Base-by-base conservation (phyloP, 345 rosid species). In the Arabidopsis suecica region DNA sequence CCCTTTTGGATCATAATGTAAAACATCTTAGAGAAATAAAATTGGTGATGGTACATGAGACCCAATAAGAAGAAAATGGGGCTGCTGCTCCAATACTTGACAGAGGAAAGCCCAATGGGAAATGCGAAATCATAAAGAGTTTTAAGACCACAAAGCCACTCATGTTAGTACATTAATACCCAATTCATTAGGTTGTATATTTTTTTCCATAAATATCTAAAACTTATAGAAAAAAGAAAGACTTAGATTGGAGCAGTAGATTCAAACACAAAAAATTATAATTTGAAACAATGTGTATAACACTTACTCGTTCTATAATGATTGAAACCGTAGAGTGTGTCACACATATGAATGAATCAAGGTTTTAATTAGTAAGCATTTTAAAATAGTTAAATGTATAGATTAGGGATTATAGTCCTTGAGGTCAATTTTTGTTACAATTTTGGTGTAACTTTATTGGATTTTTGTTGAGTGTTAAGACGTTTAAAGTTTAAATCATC, bases 61-160 rank as follows among this genome's bases (percentile, higher is more conserved):
- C 44, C 14, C 14, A 18, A 58, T 33, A 32, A 12, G 33, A 61
- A 41, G 7, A 12, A 30, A 69, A 10, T 42, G 33, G 32, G 30
- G 12, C 3, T 69, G n/a, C 30, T 9, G 6, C 11, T 42, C 37
- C 37, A 25, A 14, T 7, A 25, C 1, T 23, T 61, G 37, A 4
- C 16, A 36, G 32, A 5, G 6, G 33, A 45, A 57, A 57, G 65
- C 74, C 74, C 65, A 44, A 12, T 56, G 11, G 4, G 14, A 30
- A 6, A 54, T 68, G 25, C 12, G 10, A 55, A 68, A 55, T 11
- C 32, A 55, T 1, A 20, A n/a, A 37, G 61, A 23, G 13, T 55
- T 9, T 16, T 41, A 56, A 41, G 53, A 18, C 32, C 54, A 10
- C 13, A 56, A 41, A 40, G 5, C 51, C 38, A 28, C 42, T 37